phyloP scores from a whole-genome alignment of 2,329 filamentous ascomycete species.

The Beauveria medogensis region DNA sequence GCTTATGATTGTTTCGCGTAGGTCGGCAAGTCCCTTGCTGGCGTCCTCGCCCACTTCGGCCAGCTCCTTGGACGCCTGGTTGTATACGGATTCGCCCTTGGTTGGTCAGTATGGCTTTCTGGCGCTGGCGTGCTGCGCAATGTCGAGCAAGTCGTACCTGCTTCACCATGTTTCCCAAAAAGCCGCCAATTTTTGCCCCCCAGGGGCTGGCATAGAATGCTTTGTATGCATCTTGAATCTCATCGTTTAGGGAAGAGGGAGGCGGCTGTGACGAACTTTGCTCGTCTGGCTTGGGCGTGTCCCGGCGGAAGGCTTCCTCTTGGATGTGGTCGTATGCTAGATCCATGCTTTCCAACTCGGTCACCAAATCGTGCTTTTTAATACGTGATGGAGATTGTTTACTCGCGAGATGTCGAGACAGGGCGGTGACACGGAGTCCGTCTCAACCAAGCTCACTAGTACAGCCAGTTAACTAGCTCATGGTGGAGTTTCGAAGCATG shows the following conservation, averaged over 20 bases:
- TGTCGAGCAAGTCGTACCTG: slow-evolving; percentile 48
- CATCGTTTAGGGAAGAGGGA: slow-evolving; percentile 65
- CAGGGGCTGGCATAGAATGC: slow-evolving; percentile 87
- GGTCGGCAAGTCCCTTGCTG: slow-evolving; percentile 65
- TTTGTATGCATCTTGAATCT: slow-evolving; percentile 92
- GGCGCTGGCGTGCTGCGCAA: not conserved
- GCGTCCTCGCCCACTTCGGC: slow-evolving; percentile 73
- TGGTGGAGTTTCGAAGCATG: slow-evolving; percentile 6
- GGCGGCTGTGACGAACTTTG: slow-evolving; percentile 28
- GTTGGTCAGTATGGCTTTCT: not conserved
- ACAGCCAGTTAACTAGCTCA: not conserved
- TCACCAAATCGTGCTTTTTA: not conserved
- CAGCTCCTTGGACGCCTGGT: slow-evolving; percentile 79
- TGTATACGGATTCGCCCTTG: slow-evolving; percentile 73
- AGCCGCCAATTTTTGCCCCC: slow-evolving; percentile 80
- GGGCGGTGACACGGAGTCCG: not conserved
- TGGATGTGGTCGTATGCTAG: slow-evolving; percentile 95
- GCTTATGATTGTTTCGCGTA: slow-evolving; percentile 59
- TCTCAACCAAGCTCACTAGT: not conserved
- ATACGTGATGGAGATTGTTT: not conserved
- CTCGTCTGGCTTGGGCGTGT: slow-evolving; percentile 34
- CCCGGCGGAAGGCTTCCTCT: slow-evolving; percentile 64
- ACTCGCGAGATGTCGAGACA: not conserved
- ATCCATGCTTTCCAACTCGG: slow-evolving; percentile 57
- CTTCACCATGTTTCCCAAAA: slow-evolving; percentile 87